A percentile compares a stretch with the other conserved stretches of the same genome.
phyloP scores from a whole-genome alignment of 2,329 filamentous ascomycete genomes.

The Elsinoe australis region DNA sequence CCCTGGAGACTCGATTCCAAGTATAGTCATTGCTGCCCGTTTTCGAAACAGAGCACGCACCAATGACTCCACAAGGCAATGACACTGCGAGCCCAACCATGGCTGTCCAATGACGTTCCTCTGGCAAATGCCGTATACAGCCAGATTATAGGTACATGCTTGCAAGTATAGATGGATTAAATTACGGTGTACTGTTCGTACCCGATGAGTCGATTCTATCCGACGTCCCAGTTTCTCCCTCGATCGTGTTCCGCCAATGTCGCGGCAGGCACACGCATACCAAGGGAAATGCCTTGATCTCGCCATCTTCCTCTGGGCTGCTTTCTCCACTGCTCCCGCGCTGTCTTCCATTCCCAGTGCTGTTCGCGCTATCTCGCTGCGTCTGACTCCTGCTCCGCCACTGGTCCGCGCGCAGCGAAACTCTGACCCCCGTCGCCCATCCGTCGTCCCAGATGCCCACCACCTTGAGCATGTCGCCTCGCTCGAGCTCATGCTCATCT shows the following conservation, averaged over 20 bases:
- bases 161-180: too few relatives aligned
- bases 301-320: constrained; percentile 43
- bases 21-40: constrained; percentile 10
- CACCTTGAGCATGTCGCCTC: constrained; percentile 96
- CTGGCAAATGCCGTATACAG: too few relatives aligned
- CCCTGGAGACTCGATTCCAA: constrained; percentile 2
- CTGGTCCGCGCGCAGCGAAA: constrained; percentile 77
- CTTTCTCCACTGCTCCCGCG: constrained; percentile 25
- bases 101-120: not conserved
- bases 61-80: constrained; percentile 6
- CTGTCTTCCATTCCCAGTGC: constrained; percentile 19
- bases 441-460: constrained; percentile 99
- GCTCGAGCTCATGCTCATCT: constrained; percentile 87
- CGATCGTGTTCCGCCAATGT: constrained; percentile 94
- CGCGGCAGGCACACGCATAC: constrained; percentile 93
- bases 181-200: constrained; percentile 14
- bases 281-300: constrained; percentile 95
- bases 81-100: not conserved
- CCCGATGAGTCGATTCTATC: constrained; percentile 18
- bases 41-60: constrained; percentile 1
- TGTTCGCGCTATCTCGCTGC: constrained; percentile 91
- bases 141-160: too few relatives aligned
- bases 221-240: constrained; percentile 57
- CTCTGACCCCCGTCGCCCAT: constrained; percentile 87
- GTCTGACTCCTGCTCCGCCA: constrained; percentile 73